A percentile compares a stretch with the other conserved stretches of the same genome.
Evolutionary conservation across 139 green algal genomes (phyloP).

Genomic region (Coelastrella sp.): DNA sequence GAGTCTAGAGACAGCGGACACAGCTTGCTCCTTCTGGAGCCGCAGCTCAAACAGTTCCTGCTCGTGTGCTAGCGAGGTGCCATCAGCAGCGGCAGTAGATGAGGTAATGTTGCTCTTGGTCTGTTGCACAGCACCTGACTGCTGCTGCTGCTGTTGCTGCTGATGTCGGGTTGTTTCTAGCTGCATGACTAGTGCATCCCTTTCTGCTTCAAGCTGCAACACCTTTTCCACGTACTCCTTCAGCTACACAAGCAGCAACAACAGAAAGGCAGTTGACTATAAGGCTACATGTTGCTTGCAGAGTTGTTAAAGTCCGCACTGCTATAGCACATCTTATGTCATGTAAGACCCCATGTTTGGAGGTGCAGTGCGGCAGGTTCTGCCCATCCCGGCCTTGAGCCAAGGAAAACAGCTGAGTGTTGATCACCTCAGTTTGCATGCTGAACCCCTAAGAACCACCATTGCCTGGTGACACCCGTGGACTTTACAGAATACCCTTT

Average conservation of each 20-base stretch:
- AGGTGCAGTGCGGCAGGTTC: too few species aligned
- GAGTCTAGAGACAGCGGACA: constrained; percentile 56
- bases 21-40: constrained; percentile 68
- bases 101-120: background rate
- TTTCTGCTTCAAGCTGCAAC: constrained; percentile 59
- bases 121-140: too few species aligned
- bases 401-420: too few species aligned
- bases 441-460: background rate
- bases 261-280: background rate
- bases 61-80: background rate
- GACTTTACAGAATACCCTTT: background rate
- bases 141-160: constrained; percentile 27
- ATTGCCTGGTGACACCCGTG: background rate
- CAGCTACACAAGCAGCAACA: constrained; percentile 33
- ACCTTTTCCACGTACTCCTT: constrained; percentile 57
- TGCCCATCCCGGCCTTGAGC: too few species aligned
- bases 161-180: constrained; percentile 41
- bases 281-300: background rate
- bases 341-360: too few species aligned
- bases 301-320: background rate
- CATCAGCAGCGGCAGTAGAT: constrained; percentile 7
- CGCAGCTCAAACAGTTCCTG: constrained; percentile 60
- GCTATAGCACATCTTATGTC: background rate
- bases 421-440: background rate
- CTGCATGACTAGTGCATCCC: constrained; percentile 55